Base-by-base conservation (phyloP, 2,329 filamentous ascomycete genomes). In the Sporothrix inflata region DNA sequence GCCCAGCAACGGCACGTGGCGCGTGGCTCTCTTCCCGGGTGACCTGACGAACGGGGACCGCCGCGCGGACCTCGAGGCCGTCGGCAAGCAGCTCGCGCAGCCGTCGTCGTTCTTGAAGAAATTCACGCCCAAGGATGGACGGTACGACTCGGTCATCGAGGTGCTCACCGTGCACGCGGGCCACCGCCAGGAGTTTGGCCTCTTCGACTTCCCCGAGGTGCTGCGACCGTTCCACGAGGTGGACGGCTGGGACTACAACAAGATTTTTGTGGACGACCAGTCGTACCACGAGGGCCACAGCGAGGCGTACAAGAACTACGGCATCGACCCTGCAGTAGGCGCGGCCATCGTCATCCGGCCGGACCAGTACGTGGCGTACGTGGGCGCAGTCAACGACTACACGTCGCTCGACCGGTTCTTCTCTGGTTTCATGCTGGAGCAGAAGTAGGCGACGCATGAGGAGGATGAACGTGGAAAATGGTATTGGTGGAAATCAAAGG, bases 11-110 rank as follows among this genome's bases (percentile, higher is more conserved):
- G 88, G 89, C 3, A 82, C 85, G 2, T 90, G 87, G 78, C 82
- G 88, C 12, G 77, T 91, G 49, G 78, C 90, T 1, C 79, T 92
- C 1, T 92, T 92, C 74, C 84, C 88, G 0, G 90, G 82, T 89
- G 74, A 80, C 90, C n/a, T 73, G 47, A 45, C 47, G 47, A 51
- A 21, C 4, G 78, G 81, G 1, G 75, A 81, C 0, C 9, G 79
- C 0, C 61, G 74, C 1, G 85, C 87, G 71, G 70, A 67, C 14
- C 24, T 74, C 45, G 40, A 34, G 19, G 82, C 82, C 67, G 75
- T 71, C 38, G 16, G 49, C 30, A 40, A 49, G 30, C 40, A 30
- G 40, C 67, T 74, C 7, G 61, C 57, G 7, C 21, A 40, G 27
- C 60, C 71, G 3, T 30, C 42, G 40, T 73, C 69, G 40, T 71